Evolutionary conservation across 345 rosid genomes (phyloP), one percentile per base, ranked within the genome.

Genomic region (Syzygium grande): DNA sequence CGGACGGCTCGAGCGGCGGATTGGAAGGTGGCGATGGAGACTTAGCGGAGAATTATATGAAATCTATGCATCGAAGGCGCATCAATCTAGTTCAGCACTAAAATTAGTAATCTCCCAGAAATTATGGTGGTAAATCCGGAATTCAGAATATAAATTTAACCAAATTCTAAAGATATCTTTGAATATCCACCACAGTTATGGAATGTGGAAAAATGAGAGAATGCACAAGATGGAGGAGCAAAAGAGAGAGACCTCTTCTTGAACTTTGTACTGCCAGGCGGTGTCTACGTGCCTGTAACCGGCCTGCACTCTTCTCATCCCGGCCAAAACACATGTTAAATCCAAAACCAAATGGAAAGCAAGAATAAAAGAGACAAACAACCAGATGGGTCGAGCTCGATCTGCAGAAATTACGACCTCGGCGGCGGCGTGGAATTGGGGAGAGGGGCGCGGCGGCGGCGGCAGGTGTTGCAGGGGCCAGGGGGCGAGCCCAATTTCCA

Each of bases 271-370:
- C 83, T 93, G 86, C 87, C 87, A 85, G 51, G 95, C 95, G n/a
- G 94, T 93, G 84, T 92, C 94, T 84, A 93, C 87, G 84, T 93
- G 96, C 85, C 93, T 90, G 86, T 94, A 93, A 79, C 93, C 93
- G 84, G 88, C 95, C 95, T 93, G 87, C 87, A 85, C 46, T 43
- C 52, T 10, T 21, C 27, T 63, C 21, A 27, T 13, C 65, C 5
- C 13, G 65, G 4, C 21, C 41, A 17, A 52, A 8, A 46, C 2
- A 83, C 61, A 23, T 22, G 49, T 52, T 7, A 56, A 21, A 21
- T 16, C 41, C 51, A 56, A 73, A 51, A 34, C 43, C 25, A 53
- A 52, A 78, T 17, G 15, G 11, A 49, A 25, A 14, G 38, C 73
- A n/a, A 63, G 34, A 63, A 14, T 2, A 63, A 14, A 63, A n/a